These are phyloP conservation scores for Massospora cicadina DNA, from an alignment of 371 early-diverging fungal species.

Conservation along the genomic window DNA sequence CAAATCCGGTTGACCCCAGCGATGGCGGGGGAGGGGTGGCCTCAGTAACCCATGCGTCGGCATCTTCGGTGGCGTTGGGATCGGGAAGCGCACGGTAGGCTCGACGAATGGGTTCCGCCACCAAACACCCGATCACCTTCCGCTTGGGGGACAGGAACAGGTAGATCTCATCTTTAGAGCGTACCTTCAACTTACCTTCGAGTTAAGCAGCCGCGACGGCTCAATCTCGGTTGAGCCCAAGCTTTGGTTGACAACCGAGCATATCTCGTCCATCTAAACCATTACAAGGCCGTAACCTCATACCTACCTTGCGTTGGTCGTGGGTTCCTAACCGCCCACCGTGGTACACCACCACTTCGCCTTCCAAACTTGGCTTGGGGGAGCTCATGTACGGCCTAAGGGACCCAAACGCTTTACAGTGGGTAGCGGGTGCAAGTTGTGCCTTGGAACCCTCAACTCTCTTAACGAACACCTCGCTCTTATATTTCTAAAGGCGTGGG, in stretches of 20 bases:
- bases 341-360: neutral
- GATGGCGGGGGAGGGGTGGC: neutral
- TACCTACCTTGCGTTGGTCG: neutral
- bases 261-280: neutral
- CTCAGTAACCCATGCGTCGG: neutral
- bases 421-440: neutral
- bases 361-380: neutral
- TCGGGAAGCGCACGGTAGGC: neutral
- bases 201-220: neutral
- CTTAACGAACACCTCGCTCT: neutral
- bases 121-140: neutral
- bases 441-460: neutral
- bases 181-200: neutral
- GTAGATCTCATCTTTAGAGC: neutral
- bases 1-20: constrained; percentile 4
- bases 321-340: neutral
- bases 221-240: constrained; percentile 1
- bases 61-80: neutral
- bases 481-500: neutral
- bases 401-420: neutral
- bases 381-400: neutral
- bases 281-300: neutral
- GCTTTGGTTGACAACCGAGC: neutral
- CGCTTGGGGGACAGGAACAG: neutral
- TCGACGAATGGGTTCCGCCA: neutral